phyloP scores from a whole-genome alignment of 2,329 filamentous ascomycete genomes.

The Ceratocystis albifundus region DNA sequence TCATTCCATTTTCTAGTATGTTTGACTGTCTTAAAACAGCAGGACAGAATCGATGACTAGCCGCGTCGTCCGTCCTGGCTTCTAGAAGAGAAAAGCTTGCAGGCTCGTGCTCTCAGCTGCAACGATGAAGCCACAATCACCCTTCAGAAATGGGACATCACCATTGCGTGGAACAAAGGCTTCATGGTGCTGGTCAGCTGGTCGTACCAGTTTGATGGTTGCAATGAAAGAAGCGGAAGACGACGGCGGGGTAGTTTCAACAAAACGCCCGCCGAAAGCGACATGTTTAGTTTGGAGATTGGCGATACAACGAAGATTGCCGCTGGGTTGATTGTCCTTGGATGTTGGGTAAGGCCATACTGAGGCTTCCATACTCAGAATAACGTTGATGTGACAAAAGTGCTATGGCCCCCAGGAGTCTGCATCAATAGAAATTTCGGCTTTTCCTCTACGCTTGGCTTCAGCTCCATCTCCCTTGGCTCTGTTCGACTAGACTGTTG shows the following conservation, averaged over 20 bases:
- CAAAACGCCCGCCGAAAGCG: not conserved
- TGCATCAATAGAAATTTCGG: too few species aligned
- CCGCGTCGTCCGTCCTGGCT: not conserved
- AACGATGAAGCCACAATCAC: not conserved
- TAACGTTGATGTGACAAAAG: too few species aligned
- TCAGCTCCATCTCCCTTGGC: too few species aligned
- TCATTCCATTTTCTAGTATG: not conserved
- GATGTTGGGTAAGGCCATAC: not conserved
- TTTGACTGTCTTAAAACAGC: not conserved
- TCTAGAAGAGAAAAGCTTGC: not conserved
- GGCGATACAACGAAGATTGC: not conserved
- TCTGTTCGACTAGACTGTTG: too few species aligned
- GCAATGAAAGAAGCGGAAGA: not conserved
- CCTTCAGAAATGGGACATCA: not conserved
- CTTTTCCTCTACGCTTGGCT: too few species aligned
- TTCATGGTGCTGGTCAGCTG: not conserved
- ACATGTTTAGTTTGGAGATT: not conserved
- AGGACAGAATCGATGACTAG: not conserved
- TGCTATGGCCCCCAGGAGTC: too few species aligned
- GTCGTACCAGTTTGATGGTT: not conserved
- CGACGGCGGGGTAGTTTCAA: not conserved
- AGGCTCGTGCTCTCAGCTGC: not conserved
- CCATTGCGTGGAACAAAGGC: conserved; percentile 1
- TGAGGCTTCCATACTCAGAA: not conserved
- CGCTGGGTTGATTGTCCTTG: not conserved